Percentiles rank a stretch among this genome's conserved stretches.
Conservation (phyloP, 306 rosid species). For the Dalbergia cultrata region DNA sequence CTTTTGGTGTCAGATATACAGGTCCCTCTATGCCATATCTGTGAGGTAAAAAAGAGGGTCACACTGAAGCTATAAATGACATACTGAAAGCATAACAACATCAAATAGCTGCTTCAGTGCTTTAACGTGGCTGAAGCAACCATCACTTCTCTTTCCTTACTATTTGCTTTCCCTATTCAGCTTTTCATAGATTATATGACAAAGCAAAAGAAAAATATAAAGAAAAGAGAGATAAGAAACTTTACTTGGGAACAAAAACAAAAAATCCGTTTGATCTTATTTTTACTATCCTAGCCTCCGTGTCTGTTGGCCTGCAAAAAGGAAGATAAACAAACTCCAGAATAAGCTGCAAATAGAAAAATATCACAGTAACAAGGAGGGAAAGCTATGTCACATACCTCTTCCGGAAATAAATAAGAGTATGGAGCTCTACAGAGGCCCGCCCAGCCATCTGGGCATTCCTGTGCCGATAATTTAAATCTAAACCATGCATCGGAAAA, state of each 20-base stretch:
- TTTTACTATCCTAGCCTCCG: slow-evolving; percentile 94
- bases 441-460: slow-evolving; percentile 99
- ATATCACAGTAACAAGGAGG: background rate
- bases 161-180: background rate
- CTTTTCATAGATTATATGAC: slow-evolving; percentile 4
- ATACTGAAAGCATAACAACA: background rate
- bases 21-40: slow-evolving; percentile 98
- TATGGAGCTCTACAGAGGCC: slow-evolving; percentile 93
- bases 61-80: slow-evolving; percentile 15
- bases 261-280: slow-evolving; percentile 95
- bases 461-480: slow-evolving; percentile 94
- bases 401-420: slow-evolving; percentile 78
- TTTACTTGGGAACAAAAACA: slow-evolving; percentile 96
- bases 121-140: slow-evolving; percentile 8
- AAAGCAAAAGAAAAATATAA: slow-evolving; percentile 1
- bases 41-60: background rate
- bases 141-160: background rate
- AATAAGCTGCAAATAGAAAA: slow-evolving; percentile 41
- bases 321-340: slow-evolving; percentile 39
- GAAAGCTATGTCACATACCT: slow-evolving; percentile 56
- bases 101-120: slow-evolving; percentile 24
- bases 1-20: slow-evolving; percentile 71
- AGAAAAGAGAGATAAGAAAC: slow-evolving; percentile 34
- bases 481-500: slow-evolving; percentile 55
- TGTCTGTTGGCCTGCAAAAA: slow-evolving; percentile 80